These are phyloP conservation scores for Diaporthe destruens DNA, from an alignment of 2,329 filamentous ascomycete genomes.

Conservation along the genomic window DNA sequence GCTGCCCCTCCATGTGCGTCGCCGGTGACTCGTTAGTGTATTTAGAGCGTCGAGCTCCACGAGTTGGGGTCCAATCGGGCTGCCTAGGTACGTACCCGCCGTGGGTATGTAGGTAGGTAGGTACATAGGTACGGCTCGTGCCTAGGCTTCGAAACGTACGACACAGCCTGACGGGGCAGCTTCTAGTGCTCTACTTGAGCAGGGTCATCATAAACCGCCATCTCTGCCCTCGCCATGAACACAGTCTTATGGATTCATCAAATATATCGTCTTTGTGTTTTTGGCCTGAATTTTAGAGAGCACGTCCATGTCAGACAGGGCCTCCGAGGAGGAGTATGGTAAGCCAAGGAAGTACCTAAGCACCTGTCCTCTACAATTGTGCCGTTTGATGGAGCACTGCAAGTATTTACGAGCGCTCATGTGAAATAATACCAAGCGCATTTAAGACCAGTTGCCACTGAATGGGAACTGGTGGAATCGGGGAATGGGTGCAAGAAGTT, in stretches of 20 bases:
- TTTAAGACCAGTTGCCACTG: background rate
- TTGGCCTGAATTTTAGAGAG: background rate
- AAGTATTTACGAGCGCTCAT: background rate
- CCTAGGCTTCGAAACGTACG: too few relatives aligned
- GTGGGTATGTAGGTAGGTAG: too few relatives aligned
- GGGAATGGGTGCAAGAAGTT: background rate
- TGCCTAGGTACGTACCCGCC: conserved; percentile 1
- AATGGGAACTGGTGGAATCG: background rate
- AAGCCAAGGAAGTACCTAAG: too few relatives aligned
- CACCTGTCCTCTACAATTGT: background rate
- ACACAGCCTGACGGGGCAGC: too few relatives aligned
- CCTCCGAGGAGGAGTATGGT: background rate
- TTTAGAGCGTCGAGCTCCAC: conserved; percentile 15
- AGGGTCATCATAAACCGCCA: too few relatives aligned
- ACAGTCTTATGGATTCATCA: too few relatives aligned
- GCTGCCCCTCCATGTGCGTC: conserved; percentile 20
- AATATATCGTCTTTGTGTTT: too few relatives aligned
- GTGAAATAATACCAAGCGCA: background rate
- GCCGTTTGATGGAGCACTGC: background rate
- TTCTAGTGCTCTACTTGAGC: too few relatives aligned
- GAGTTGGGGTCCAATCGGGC: conserved; percentile 6
- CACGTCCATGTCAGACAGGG: too few relatives aligned
- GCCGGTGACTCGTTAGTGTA: conserved; percentile 25
- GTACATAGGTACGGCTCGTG: too few relatives aligned
- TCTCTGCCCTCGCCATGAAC: too few relatives aligned